These are phyloP conservation scores for Petunia secreta DNA, from an alignment of 257 asterid genomes.

Conservation along the genomic window DNA sequence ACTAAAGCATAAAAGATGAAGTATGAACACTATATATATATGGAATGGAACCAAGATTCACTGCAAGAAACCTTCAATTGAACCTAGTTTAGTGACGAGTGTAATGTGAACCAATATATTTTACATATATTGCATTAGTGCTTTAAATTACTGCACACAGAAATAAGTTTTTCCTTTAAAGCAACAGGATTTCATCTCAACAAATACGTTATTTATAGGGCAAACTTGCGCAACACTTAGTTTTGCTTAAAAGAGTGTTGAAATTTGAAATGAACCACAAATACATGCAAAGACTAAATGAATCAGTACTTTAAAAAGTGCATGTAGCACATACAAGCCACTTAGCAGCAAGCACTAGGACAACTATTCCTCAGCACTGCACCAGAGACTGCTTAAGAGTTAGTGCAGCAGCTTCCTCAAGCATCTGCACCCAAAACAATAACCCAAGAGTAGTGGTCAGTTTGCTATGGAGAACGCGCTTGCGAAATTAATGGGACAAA, in stretches of 20 bases:
- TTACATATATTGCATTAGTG: no score
- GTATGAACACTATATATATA: no score
- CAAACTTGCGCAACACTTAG: not conserved
- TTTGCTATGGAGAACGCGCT: not conserved
- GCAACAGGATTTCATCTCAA: not conserved
- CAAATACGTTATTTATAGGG: slow-evolving; percentile 21
- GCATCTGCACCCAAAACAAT: not conserved
- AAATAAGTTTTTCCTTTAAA: no score
- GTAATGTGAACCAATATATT: no score
- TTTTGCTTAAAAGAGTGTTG: not conserved
- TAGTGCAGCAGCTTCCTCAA: not conserved
- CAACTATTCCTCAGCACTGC: not conserved
- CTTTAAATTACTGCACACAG: no score
- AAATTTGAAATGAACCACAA: not conserved
- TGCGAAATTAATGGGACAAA: not conserved
- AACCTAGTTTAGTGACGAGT: no score
- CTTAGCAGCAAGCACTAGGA: not conserved
- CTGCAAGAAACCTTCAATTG: no score
- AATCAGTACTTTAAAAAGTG: not conserved
- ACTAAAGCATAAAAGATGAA: no score
- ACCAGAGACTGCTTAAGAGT: not conserved
- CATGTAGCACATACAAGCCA: slow-evolving; percentile 15
- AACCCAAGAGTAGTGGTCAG: not conserved
- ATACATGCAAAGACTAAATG: slow-evolving; percentile 15
- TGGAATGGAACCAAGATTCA: no score